Percentiles rank a stretch among this genome's conserved stretches.
phyloP scores from a whole-genome alignment of 176 grass and related monocot species.

The Cenchrus purpureus region DNA sequence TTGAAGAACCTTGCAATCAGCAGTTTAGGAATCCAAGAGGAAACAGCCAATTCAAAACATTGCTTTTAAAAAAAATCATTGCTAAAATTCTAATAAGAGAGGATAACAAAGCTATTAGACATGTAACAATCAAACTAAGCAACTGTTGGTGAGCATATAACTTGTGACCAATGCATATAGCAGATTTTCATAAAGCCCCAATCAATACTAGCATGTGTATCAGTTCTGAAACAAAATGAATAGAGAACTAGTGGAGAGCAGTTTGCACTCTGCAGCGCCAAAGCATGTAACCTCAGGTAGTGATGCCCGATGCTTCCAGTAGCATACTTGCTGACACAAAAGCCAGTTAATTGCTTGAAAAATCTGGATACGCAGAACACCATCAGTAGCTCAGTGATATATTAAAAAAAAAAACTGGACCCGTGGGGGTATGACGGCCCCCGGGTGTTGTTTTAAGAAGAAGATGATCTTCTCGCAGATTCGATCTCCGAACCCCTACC shows the following conservation, averaged over 20 bases:
- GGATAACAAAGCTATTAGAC: not conserved
- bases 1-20: not conserved
- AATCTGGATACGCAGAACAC: not conserved
- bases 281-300: not conserved
- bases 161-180: not conserved
- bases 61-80: not conserved
- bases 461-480: too few species aligned
- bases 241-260: not conserved
- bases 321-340: not conserved
- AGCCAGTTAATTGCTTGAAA: not conserved
- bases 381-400: not conserved
- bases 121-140: not conserved
- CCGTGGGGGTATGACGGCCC: too few species aligned
- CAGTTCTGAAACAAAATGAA: not conserved
- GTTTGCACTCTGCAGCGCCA: not conserved
- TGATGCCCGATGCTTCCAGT: not conserved
- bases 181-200: not conserved
- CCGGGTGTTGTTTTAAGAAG: too few species aligned
- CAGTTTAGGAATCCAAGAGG: not conserved
- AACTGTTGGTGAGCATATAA: not conserved
- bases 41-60: not conserved
- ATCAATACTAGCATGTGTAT: not conserved
- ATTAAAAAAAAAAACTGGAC: too few species aligned
- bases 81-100: not conserved
- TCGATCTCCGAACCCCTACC: too few species aligned